Percentiles rank a stretch among this genome's conserved stretches.
Conservation (phyloP, 2,329 filamentous ascomycete genomes). For the Hirsutella rhossiliensis region DNA sequence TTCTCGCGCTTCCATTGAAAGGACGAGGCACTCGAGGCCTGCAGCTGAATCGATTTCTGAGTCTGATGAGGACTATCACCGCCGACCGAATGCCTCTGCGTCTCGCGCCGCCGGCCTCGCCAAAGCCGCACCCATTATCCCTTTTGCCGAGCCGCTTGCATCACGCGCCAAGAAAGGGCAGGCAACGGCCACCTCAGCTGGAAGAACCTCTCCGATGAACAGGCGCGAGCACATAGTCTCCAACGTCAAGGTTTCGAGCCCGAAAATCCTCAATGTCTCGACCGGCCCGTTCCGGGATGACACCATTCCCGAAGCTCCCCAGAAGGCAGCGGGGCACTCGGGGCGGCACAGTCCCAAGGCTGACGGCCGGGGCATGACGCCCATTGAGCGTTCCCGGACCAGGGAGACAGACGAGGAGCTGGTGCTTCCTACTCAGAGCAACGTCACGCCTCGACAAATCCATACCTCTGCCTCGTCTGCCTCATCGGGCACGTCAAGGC, state of each 20-base stretch:
- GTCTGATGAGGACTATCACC: conserved; percentile 22
- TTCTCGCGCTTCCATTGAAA: conserved; percentile 14
- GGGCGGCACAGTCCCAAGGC: conserved; percentile 13
- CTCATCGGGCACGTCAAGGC: conserved; percentile 35
- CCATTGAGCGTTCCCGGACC: conserved; percentile 23
- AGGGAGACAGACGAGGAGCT: conserved; percentile 23
- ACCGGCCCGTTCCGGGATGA: conserved; percentile 20
- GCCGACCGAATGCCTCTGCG: neutral
- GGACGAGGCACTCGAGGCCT: conserved; percentile 14
- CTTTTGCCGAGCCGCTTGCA: neutral
- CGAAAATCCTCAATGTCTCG: conserved; percentile 15
- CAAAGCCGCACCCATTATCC: neutral
- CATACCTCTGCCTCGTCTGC: conserved; percentile 39
- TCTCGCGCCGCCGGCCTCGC: neutral
- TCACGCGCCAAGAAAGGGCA: neutral
- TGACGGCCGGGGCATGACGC: conserved; percentile 24
- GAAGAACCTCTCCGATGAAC: neutral
- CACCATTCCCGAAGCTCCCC: conserved; percentile 17
- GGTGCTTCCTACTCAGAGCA: conserved; percentile 9
- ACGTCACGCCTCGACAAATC: conserved; percentile 20
- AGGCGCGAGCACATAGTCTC: conserved; percentile 1
- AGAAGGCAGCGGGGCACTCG: conserved; percentile 14
- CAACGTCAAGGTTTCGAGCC: conserved; percentile 5
- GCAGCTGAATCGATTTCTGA: conserved; percentile 28
- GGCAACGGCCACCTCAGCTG: too few species aligned